Percentiles rank a stretch among this genome's conserved stretches.
Conservation (phyloP, 352 stramenopile genomes). For the Elongisporangium undulatum region DNA sequence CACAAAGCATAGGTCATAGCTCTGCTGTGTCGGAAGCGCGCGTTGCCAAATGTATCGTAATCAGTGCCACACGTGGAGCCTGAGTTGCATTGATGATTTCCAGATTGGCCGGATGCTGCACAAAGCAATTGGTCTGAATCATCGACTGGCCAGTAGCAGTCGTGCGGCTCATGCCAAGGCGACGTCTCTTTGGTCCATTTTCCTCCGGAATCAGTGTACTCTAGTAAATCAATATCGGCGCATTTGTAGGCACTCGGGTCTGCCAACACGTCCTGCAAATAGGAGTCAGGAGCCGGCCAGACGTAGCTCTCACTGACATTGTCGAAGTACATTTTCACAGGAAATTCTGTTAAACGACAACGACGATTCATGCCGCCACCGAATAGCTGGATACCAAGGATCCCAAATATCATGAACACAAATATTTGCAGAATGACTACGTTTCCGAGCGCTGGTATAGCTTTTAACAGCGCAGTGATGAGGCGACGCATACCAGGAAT, state of each 20-base stretch:
- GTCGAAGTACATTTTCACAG: slow-evolving; percentile 37
- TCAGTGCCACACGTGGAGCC: slow-evolving; percentile 54
- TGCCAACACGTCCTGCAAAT: slow-evolving; percentile 33
- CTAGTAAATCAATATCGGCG: slow-evolving; percentile 25
- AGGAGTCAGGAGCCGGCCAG: slow-evolving; percentile 52
- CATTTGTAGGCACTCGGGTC: slow-evolving; percentile 37
- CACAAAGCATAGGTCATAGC: slow-evolving; percentile 61
- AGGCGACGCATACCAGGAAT: slow-evolving; percentile 79
- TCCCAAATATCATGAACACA: slow-evolving; percentile 90
- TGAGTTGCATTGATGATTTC: slow-evolving; percentile 44
- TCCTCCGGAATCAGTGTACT: slow-evolving; percentile 40
- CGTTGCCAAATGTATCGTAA: slow-evolving; percentile 67
- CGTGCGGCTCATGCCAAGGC: slow-evolving; percentile 49
- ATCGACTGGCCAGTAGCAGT: slow-evolving; percentile 94
- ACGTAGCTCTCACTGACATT: slow-evolving; percentile 4
- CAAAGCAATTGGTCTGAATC: slow-evolving; percentile 73
- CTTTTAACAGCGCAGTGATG: slow-evolving; percentile 84
- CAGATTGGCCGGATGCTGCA: slow-evolving; percentile 23
- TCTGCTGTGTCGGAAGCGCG: slow-evolving; percentile 41
- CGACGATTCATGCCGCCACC: slow-evolving; percentile 71
- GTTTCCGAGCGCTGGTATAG: slow-evolving; percentile 81
- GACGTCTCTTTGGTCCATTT: slow-evolving; percentile 64
- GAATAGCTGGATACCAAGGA: slow-evolving; percentile 89
- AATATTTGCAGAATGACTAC: slow-evolving; percentile 89
- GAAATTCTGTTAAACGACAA: slow-evolving; percentile 78